Evolutionary conservation across 176 grass and related monocot genomes (phyloP), one percentile per base, ranked within the genome.

Genomic region (Puya raimondii): DNA sequence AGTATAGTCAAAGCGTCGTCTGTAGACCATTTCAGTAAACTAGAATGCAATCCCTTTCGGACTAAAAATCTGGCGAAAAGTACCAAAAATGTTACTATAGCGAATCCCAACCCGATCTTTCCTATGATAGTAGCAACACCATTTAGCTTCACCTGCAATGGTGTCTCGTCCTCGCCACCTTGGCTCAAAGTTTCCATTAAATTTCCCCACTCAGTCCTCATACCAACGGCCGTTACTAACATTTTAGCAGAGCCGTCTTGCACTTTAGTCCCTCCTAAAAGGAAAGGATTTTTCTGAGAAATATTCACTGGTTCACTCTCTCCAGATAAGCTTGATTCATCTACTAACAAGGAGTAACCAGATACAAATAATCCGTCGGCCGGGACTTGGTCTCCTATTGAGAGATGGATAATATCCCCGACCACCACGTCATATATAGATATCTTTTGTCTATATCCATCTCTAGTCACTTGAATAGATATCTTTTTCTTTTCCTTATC

Each of bases 401-500:
- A 90, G 0, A 97, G 83, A 23, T 97, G 82, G 1, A 90, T 89
- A 5, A 97, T 71, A 74, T 97, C 94, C 23, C 94, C 94, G 29
- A 97, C 86, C 51, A 97, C 87, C 12, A 93, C 50, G 53, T 93
- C 94, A 65, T 97, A 97, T 79, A 97, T 93, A 48, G 86, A 92
- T 11, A 93, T 83, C 64, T 97, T 97, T 81, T 97, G 89, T 11
- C 84, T 66, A 81, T 85, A 97, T 17, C 89, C 82, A 67, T 97
- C 94, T 25, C 94, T 82, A 4, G 84, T 97, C 11, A 92, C 94
- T 49, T 97, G 89, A 29, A 93, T 80, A 12, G 78, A 84, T 15
- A 97, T 97, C 84, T 85, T 97, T 83, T 93, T 93, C 94, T 97
- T 97, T 86, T 97, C 94, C 81, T 77, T 80, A 74, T 97, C 94